These are phyloP conservation scores for Blastobotrys petasosporus DNA, from an alignment of 1,139 yeast species.

Conservation along the genomic window DNA sequence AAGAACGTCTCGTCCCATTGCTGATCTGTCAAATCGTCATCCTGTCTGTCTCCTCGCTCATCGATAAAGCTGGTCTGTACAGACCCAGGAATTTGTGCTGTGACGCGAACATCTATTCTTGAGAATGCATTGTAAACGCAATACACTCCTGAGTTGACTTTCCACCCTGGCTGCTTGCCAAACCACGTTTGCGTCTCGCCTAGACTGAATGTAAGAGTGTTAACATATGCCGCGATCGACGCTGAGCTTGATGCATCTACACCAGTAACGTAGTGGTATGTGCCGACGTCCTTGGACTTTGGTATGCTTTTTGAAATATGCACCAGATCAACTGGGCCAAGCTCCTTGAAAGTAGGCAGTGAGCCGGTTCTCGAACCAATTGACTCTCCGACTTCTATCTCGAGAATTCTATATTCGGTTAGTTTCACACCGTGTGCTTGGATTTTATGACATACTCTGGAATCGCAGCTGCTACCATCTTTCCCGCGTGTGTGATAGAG, in stretches of 20 bases:
- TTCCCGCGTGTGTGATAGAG: background rate
- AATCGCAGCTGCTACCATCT: slow-evolving; percentile 18
- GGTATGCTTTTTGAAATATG: slow-evolving; percentile 49
- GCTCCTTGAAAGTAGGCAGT: slow-evolving; percentile 43
- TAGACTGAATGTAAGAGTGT: slow-evolving; percentile 59
- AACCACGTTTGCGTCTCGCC: slow-evolving; percentile 62
- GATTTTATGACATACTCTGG: slow-evolving; percentile 27
- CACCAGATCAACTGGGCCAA: slow-evolving; percentile 92
- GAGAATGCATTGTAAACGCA: slow-evolving; percentile 67
- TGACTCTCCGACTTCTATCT: slow-evolving; percentile 46
- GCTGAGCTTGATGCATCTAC: slow-evolving; percentile 54
- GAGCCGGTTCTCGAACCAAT: slow-evolving; percentile 44
- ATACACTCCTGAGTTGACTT: slow-evolving; percentile 64
- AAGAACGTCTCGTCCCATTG: slow-evolving; percentile 80
- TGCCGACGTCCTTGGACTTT: slow-evolving; percentile 42
- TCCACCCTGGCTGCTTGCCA: slow-evolving; percentile 71
- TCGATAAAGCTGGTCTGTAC: slow-evolving; percentile 68
- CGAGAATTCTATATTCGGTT: slow-evolving; percentile 37
- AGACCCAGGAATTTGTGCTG: slow-evolving; percentile 69
- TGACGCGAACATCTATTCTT: slow-evolving; percentile 62
- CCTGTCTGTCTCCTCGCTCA: slow-evolving; percentile 43
- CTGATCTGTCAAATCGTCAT: slow-evolving; percentile 31
- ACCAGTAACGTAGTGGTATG: slow-evolving; percentile 69
- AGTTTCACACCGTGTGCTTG: background rate
- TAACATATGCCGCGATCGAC: slow-evolving; percentile 66